Conservation (phyloP, 208 protist species). For the Acanthamoeba royreba region DNA sequence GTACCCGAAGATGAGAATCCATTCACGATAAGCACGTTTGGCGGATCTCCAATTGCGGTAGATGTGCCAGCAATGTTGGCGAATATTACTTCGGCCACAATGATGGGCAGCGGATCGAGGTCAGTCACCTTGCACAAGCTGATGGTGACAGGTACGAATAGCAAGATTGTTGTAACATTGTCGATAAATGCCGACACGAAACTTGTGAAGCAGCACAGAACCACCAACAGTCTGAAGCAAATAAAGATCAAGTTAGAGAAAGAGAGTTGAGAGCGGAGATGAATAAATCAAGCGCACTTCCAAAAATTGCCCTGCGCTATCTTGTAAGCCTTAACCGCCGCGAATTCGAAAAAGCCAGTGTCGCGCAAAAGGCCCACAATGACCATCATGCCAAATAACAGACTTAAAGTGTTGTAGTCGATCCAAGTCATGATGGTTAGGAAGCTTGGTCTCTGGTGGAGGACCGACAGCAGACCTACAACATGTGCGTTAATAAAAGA, state of each 20-base stretch:
- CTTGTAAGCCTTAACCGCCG: conserved; percentile 66
- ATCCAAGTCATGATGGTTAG: conserved; percentile 68
- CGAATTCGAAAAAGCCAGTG: conserved; percentile 78
- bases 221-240: not conserved
- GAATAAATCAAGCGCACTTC: not conserved
- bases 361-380: conserved; percentile 71
- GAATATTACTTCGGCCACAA: conserved; percentile 75
- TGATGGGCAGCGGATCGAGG: conserved; percentile 69
- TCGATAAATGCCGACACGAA: conserved; percentile 80
- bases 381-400: conserved; percentile 80
- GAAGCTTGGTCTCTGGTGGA: not conserved
- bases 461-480: conserved; percentile 28
- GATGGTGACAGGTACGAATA: conserved; percentile 78
- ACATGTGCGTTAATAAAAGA: not conserved
- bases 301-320: conserved; percentile 59
- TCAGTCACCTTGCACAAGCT: conserved; percentile 68
- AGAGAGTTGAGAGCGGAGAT: not conserved
- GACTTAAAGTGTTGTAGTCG: conserved; percentile 40
- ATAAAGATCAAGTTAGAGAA: not conserved
- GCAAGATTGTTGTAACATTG: conserved; percentile 82
- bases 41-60: conserved; percentile 75
- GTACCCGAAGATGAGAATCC: not conserved
- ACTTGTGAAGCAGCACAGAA: conserved; percentile 41
- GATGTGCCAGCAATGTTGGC: conserved; percentile 74
- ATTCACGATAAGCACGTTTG: conserved; percentile 79